A percentile compares a stretch with the other conserved stretches of the same genome.
These are phyloP conservation scores for Chamaecyparis obtusa DNA, from an alignment of 75 land plant genomes.

Conservation along the genomic window DNA sequence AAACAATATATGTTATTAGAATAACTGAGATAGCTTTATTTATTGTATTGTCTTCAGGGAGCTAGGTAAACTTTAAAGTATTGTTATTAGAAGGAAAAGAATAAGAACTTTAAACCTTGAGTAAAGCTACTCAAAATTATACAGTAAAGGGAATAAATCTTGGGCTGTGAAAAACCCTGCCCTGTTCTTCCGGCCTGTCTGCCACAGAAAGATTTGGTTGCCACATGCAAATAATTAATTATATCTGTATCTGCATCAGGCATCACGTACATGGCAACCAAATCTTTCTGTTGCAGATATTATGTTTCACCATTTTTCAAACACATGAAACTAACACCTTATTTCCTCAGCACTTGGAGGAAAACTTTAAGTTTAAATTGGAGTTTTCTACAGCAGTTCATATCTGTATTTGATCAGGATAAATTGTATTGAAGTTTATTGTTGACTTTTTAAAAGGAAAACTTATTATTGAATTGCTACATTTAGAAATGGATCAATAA, in stretches of 20 bases:
- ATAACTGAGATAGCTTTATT: background rate
- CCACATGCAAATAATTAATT: background rate
- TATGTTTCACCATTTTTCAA: background rate
- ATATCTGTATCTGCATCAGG: background rate
- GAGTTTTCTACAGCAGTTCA: background rate
- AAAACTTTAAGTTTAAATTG: background rate
- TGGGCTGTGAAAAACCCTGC: background rate
- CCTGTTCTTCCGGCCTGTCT: background rate
- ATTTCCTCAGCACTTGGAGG: background rate
- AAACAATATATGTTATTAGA: background rate
- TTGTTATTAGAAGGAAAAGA: background rate
- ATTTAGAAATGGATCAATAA: background rate
- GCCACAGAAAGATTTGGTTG: background rate
- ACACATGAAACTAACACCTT: background rate
- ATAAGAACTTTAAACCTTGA: background rate
- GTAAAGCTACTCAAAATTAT: background rate
- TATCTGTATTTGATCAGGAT: background rate
- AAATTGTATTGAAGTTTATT: background rate
- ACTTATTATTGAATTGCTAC: background rate
- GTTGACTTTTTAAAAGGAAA: background rate
- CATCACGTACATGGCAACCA: background rate
- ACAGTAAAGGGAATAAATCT: background rate
- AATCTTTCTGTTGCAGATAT: too few species aligned
- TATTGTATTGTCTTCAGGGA: background rate
- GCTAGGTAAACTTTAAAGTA: background rate